Evolutionary conservation across 345 rosid genomes (phyloP).

Genomic region (Melastoma malabathricum): DNA sequence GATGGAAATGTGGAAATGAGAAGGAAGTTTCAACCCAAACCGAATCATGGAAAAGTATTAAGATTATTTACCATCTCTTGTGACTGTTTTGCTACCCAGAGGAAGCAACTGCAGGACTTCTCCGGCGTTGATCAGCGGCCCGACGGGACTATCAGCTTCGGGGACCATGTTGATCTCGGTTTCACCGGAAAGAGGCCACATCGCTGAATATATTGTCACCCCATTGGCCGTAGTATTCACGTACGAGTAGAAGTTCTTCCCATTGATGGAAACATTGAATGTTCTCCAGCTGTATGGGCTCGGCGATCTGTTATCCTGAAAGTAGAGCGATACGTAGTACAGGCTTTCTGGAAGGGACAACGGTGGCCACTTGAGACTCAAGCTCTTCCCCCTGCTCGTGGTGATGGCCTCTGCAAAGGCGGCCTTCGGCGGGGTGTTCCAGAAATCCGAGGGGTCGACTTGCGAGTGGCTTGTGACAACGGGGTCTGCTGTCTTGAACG

Average conservation of each 20-base stretch:
- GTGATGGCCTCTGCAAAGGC: constrained; percentile 47
- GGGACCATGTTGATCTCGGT: constrained; percentile 50
- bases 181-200: constrained; percentile 70
- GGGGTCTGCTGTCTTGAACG: constrained; percentile 3
- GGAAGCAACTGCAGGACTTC: constrained; percentile 71
- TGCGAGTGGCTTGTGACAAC: constrained; percentile 29
- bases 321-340: constrained; percentile 68
- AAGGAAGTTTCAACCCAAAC: background rate
- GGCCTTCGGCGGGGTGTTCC: constrained; percentile 56
- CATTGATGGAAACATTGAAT: constrained; percentile 58
- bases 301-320: constrained; percentile 55
- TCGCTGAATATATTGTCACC: constrained; percentile 40
- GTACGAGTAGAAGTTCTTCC: constrained; percentile 30
- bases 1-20: background rate
- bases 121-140: constrained; percentile 66
- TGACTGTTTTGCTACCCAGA: constrained; percentile 43
- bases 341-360: constrained; percentile 38
- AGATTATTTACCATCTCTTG: constrained; percentile 45
- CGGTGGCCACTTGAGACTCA: constrained; percentile 50
- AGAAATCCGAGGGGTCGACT: constrained; percentile 38
- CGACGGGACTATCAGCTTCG: constrained; percentile 24
- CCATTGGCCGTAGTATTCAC: constrained; percentile 60
- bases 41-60: background rate
- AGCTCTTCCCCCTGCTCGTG: constrained; percentile 36
- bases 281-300: constrained; percentile 62